These are phyloP conservation scores for Jamesozyma rosinii DNA, from an alignment of 805 yeast species.

Conservation along the genomic window DNA sequence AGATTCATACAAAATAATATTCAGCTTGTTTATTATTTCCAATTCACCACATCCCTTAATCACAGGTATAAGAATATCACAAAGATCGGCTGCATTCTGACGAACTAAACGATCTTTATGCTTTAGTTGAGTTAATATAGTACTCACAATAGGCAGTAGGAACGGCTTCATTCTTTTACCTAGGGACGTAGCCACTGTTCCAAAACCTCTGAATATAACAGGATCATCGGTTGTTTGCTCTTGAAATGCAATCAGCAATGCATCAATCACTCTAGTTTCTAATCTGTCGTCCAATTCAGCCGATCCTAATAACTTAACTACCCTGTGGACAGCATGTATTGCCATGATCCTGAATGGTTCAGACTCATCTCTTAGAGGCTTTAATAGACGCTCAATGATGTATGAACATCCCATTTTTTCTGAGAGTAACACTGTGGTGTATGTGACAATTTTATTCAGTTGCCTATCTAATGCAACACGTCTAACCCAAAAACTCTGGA, in stretches of 20 bases:
- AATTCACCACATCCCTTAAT: slow-evolving; percentile 57
- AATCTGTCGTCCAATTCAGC: slow-evolving; percentile 53
- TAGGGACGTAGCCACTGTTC: slow-evolving; percentile 51
- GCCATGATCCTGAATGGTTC: slow-evolving; percentile 76
- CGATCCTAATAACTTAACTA: slow-evolving; percentile 42
- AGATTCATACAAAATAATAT: slow-evolving; percentile 75
- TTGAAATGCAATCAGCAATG: slow-evolving; percentile 70
- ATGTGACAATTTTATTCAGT: slow-evolving; percentile 51
- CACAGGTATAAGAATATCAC: slow-evolving; percentile 56
- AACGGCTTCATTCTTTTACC: slow-evolving; percentile 62
- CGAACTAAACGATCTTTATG: slow-evolving; percentile 65
- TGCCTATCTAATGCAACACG: slow-evolving; percentile 64
- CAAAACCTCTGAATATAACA: slow-evolving; percentile 52
- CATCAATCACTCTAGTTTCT: slow-evolving; percentile 68
- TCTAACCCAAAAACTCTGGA: slow-evolving; percentile 72
- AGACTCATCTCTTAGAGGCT: slow-evolving; percentile 67
- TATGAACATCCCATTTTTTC: slow-evolving; percentile 55
- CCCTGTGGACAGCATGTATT: slow-evolving; percentile 54
- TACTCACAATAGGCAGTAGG: slow-evolving; percentile 60
- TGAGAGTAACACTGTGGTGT: slow-evolving; percentile 61
- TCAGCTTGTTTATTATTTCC: slow-evolving; percentile 54
- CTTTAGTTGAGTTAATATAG: slow-evolving; percentile 61
- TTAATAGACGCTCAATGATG: slow-evolving; percentile 48
- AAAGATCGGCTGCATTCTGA: slow-evolving; percentile 75
- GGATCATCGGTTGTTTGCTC: slow-evolving; percentile 56